phyloP scores from a whole-genome alignment of 495 filamentous ascomycete genomes.

The Apodospora peruviana region DNA sequence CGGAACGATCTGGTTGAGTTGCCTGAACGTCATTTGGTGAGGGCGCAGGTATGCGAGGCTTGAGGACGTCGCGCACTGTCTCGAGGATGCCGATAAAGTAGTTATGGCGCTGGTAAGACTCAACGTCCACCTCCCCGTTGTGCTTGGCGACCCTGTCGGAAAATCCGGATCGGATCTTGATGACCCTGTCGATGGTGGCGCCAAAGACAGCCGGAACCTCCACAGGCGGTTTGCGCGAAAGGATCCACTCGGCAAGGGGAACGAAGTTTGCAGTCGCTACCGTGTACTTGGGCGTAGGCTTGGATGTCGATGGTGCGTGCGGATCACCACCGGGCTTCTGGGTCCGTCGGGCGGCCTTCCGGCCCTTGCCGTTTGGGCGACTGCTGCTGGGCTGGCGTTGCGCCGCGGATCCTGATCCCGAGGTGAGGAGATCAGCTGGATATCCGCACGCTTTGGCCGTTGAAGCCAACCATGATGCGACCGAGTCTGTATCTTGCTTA shows the following conservation, averaged over 20 bases:
- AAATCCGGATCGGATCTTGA: conserved; percentile 15
- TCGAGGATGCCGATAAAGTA: conserved; percentile 32
- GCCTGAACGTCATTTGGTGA: background rate
- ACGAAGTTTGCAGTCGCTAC: conserved; percentile 35
- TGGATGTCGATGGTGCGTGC: background rate
- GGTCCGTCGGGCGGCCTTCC: conserved; percentile 1
- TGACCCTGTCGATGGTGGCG: conserved; percentile 21
- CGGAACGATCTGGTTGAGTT: background rate
- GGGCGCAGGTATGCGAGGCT: conserved; percentile 19
- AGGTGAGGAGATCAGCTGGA: conserved; percentile 11
- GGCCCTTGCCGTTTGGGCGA: conserved; percentile 31
- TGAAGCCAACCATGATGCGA: conserved; percentile 46
- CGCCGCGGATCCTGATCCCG: background rate
- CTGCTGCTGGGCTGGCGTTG: background rate
- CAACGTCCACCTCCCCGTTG: conserved; percentile 6
- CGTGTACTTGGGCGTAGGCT: conserved; percentile 17
- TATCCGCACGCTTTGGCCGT: conserved; percentile 37
- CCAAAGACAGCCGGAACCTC: conserved; percentile 20
- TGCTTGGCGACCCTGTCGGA: conserved; percentile 10
- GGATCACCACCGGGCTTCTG: background rate
- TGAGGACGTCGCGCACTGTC: conserved; percentile 24
- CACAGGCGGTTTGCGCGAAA: conserved; percentile 10
- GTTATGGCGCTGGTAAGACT: conserved; percentile 22
- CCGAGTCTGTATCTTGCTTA: conserved; percentile 42
- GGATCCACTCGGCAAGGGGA: conserved; percentile 30